Conservation (phyloP, 352 stramenopile genomes). For the Phytophthora citricola region DNA sequence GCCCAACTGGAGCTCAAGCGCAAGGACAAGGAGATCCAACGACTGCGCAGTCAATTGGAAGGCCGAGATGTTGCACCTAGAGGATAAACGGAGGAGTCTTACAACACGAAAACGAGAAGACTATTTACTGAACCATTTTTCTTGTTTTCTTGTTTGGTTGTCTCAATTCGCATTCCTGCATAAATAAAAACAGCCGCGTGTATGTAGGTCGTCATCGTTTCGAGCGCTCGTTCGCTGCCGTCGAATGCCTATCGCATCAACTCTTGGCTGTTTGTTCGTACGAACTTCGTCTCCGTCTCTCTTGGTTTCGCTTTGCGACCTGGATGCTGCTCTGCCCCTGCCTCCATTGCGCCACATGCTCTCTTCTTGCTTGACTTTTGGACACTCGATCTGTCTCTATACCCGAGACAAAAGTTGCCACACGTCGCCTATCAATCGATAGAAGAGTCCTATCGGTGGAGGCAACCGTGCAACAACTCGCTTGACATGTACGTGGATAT, state of each 20-base stretch:
- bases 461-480: slow-evolving; percentile 16
- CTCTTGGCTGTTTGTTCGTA: slow-evolving; percentile 47
- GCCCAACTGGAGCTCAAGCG: slow-evolving; percentile 78
- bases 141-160: slow-evolving; percentile 34
- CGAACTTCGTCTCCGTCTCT: slow-evolving; percentile 40
- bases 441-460: slow-evolving; percentile 21
- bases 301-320: slow-evolving; percentile 22
- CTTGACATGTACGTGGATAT: slow-evolving; percentile 50
- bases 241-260: slow-evolving; percentile 50
- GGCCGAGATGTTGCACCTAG: slow-evolving; percentile 1
- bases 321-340: slow-evolving; percentile 8
- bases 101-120: slow-evolving; percentile 7
- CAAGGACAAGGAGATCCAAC: slow-evolving; percentile 83
- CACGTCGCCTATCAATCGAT: slow-evolving; percentile 21
- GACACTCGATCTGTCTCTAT: slow-evolving; percentile 44
- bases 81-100: slow-evolving; percentile 2
- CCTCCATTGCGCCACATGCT: slow-evolving; percentile 22
- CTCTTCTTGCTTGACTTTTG: slow-evolving; percentile 31
- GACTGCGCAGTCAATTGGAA: slow-evolving; percentile 60
- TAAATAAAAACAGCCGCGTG: slow-evolving; percentile 52
- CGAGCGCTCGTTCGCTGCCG: slow-evolving; percentile 46
- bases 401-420: slow-evolving; percentile 23
- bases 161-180: slow-evolving; percentile 37
- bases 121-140: slow-evolving; percentile 35
- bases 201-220: slow-evolving; percentile 42